Percentiles rank a stretch among this genome's conserved stretches.
Conservation (phyloP, 164 flowering plant species). For the Vitis vinifera region ASM3070453v1 NC_081811.1:4599001-4599500, state of each 20-base stretch:
- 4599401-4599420: too few species aligned
- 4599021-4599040: conserved; percentile 97
- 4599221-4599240: conserved; percentile 97
- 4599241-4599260: conserved; percentile 98
- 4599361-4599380: too few species aligned
- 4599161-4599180: conserved; percentile 97
- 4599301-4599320: too few species aligned
- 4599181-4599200: conserved; percentile 99
- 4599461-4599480: too few species aligned
- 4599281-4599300: conserved; percentile 38
- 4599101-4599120: conserved; percentile 67
- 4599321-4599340: too few species aligned
- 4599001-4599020: conserved; percentile 91
- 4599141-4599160: conserved; percentile 99
- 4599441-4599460: too few species aligned
- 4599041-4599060: conserved; percentile 63
- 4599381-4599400: too few species aligned
- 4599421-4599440: too few species aligned
- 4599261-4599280: conserved; percentile 98
- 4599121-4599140: conserved; percentile 81
- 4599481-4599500: too few species aligned
- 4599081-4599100: conserved; percentile 54
- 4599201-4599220: conserved; percentile 99
- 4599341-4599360: too few species aligned
- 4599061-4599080: conserved; percentile 39